phyloP scores from a whole-genome alignment of 768 basidiomycete genomes.

The Serendipita vermifera region DNA sequence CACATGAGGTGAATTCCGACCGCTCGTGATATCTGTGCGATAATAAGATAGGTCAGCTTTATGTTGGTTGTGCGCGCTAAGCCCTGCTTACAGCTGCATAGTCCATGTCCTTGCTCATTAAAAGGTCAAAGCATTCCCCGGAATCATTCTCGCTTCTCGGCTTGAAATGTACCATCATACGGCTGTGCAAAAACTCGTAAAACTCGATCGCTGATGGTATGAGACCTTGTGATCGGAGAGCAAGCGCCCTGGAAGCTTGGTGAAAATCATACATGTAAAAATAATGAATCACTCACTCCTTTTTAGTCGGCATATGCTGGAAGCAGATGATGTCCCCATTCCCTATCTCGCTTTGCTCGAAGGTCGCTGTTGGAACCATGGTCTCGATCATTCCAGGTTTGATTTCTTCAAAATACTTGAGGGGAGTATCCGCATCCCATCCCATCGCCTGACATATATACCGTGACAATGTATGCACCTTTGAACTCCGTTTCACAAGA shows the following conservation, averaged over 20 bases:
- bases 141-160: constrained; percentile 70
- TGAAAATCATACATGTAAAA: constrained; percentile 7
- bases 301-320: constrained; percentile 89
- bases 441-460: constrained; percentile 91
- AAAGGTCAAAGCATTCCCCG: constrained; percentile 59
- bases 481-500: constrained; percentile 72
- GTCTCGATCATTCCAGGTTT: constrained; percentile 99
- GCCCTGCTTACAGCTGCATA: constrained; percentile 71
- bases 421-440: constrained; percentile 84
- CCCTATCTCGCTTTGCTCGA: constrained; percentile 95
- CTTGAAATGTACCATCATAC: constrained; percentile 89
- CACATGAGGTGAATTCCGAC: constrained; percentile 84
- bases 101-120: constrained; percentile 96
- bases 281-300: constrained; percentile 54
- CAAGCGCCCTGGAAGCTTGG: constrained; percentile 34
- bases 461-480: constrained; percentile 75
- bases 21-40: constrained; percentile 71
- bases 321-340: constrained; percentile 98
- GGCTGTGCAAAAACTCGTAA: constrained; percentile 97
- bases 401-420: constrained; percentile 99
- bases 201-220: constrained; percentile 84
- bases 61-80: no score
- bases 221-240: constrained; percentile 75
- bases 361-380: constrained; percentile 92
- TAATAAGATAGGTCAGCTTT: no score